Evolutionary conservation across 2,329 filamentous ascomycete genomes (phyloP), one percentile per base, ranked within the genome.

Genomic region (Leptographium radiaticola): DNA sequence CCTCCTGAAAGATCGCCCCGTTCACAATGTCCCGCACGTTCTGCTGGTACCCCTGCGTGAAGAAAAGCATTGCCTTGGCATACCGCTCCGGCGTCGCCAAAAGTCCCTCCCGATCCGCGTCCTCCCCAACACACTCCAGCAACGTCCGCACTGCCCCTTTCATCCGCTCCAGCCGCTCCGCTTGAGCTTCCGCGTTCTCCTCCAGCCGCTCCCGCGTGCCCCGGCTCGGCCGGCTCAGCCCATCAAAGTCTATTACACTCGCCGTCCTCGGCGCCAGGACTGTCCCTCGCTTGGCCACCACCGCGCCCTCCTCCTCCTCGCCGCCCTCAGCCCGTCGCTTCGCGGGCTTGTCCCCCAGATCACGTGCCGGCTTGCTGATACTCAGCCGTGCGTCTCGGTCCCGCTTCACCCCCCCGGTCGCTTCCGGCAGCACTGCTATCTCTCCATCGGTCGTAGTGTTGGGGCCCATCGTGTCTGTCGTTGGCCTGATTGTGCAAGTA

Each of bases 11-110:
- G 53, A 97, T 87, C 18, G 93, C 93, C 54, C 84, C 80, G 67
- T 97, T 97, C 58, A 97, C 87, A 60, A 97, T 86, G 65, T 95
- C 87, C 57, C 83, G 77, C 53, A 96, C 80, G 64, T 96, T 96
- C 72, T 95, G 84, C 71, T 97, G 89, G 67, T 98, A 98, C 45
- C 93, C 93, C 68, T 94, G 89, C 7, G 93, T 98, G 69, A 98
- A 89, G 74, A 86, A 94, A 58, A 97, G 80, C 79, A 98, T 83
- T 15, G 93, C 93, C 70, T 95, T 93, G 48, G 93, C 91, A 67
- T 97, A 98, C 57, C 93, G 80, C 63, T 86, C 81, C 0, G 93
- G 93, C 0, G 83, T 86, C 43, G 74, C 80, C 16, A 84, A 71
- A 43, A 86, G 69, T 44, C 83, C 82, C 58, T 83, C 78, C 36